phyloP scores from a whole-genome alignment of 1,284 basidiomycete genomes.

The Porogramme epimiltina region DNA sequence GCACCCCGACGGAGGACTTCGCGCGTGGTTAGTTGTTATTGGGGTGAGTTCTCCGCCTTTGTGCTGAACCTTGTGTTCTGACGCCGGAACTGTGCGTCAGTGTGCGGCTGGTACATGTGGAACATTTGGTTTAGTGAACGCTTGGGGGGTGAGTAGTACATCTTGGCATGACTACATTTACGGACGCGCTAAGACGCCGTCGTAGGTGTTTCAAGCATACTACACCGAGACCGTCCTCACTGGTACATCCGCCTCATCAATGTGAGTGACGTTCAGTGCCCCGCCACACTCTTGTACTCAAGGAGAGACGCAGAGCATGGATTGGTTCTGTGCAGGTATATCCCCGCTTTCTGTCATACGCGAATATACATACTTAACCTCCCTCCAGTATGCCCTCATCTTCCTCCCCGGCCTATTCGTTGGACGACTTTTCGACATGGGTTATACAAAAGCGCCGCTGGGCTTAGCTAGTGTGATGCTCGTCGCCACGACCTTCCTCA shows the following conservation, averaged over 20 bases:
- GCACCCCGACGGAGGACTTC: conserved; percentile 41
- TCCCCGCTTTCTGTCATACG: not conserved
- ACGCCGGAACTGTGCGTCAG: not conserved
- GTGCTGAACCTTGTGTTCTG: not conserved
- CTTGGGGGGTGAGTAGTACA: conserved; percentile 40
- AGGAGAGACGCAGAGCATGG: conserved; percentile 53
- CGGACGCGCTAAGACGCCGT: not conserved
- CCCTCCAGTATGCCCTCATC: conserved; percentile 42
- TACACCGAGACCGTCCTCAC: conserved; percentile 39
- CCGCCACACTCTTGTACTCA: not conserved
- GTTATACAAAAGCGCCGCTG: conserved; percentile 46
- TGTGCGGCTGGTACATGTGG: conserved; percentile 31
- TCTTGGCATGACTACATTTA: too few species aligned
- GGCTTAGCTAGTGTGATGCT: conserved; percentile 35
- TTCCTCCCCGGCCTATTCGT: conserved; percentile 50
- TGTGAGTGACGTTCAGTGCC: conserved; percentile 41
- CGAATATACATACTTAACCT: too few species aligned
- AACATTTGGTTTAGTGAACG: conserved; percentile 45
- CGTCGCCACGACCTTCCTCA: conserved; percentile 47
- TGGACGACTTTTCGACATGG: conserved; percentile 58
- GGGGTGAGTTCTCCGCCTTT: conserved; percentile 33
- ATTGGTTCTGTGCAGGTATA: conserved; percentile 70
- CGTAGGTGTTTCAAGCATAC: conserved; percentile 47
- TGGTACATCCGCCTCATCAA: conserved; percentile 46
- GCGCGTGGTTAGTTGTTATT: conserved; percentile 40